These are phyloP conservation scores for Chionographis japonica DNA, from an alignment of 106 monocot genomes.

Conservation along the genomic window DNA sequence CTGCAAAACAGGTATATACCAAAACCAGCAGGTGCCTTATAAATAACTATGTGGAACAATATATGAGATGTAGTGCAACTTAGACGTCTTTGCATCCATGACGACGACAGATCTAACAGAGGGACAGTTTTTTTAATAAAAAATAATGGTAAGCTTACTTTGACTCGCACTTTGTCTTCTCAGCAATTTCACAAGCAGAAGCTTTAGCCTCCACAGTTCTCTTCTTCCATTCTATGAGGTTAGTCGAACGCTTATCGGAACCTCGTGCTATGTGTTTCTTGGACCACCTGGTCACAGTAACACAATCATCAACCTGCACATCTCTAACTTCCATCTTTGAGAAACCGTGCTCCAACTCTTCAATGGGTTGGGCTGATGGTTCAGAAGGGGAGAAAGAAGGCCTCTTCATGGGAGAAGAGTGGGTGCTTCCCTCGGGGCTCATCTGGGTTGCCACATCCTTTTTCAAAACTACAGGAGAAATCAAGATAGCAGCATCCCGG, in stretches of 20 bases:
- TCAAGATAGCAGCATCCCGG: constrained; percentile 13
- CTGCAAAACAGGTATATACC: too few relatives aligned
- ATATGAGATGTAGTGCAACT: too few relatives aligned
- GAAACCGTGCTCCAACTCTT: constrained; percentile 38
- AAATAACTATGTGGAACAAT: too few relatives aligned
- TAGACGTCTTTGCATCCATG: too few relatives aligned
- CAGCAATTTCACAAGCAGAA: constrained; percentile 44
- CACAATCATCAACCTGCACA: constrained; percentile 86
- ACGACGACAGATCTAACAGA: too few relatives aligned
- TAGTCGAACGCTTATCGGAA: constrained; percentile 54
- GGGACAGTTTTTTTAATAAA: neutral
- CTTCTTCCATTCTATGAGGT: constrained; percentile 69
- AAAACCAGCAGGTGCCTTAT: too few relatives aligned
- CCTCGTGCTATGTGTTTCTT: constrained; percentile 64
- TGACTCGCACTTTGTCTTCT: constrained; percentile 42
- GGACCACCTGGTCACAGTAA: constrained; percentile 90
- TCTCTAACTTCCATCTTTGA: constrained; percentile 74
- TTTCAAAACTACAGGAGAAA: constrained; percentile 33
- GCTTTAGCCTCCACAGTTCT: constrained; percentile 34
- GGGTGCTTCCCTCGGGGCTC: constrained; percentile 66
- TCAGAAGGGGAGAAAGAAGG: constrained; percentile 28
- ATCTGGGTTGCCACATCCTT: constrained; percentile 90
- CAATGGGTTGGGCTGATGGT: constrained; percentile 29
- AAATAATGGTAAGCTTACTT: constrained; percentile 39
- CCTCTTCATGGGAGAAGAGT: constrained; percentile 52